A percentile compares a stretch with the other conserved stretches of the same genome.
phyloP scores from a whole-genome alignment of 345 rosid species.

The Kandelia obovata region DNA sequence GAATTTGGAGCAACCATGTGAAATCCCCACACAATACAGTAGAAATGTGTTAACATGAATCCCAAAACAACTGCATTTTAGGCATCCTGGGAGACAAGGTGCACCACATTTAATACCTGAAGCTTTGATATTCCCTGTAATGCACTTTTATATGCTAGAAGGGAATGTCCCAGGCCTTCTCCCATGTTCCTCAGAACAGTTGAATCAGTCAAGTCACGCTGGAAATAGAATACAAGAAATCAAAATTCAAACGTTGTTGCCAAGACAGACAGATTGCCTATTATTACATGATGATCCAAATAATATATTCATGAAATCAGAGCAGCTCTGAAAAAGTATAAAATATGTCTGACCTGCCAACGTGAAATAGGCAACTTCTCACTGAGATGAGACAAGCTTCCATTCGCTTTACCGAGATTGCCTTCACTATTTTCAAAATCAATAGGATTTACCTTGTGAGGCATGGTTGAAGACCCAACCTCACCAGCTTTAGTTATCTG shows the following conservation, averaged over 20 bases:
- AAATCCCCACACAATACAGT: too few species aligned
- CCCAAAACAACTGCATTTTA: conserved; percentile 3
- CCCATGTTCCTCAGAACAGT: conserved; percentile 95
- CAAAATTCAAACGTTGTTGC: conserved; percentile 6
- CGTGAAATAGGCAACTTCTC: conserved; percentile 85
- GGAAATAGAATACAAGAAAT: conserved; percentile 23
- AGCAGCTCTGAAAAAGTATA: not conserved
- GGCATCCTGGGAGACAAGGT: not conserved
- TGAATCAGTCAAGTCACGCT: conserved; percentile 96
- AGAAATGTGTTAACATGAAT: not conserved
- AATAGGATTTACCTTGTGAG: conserved; percentile 96
- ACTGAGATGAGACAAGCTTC: conserved; percentile 58
- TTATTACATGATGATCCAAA: not conserved
- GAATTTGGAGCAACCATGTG: too few species aligned
- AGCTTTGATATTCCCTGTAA: conserved; percentile 82
- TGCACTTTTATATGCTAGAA: conserved; percentile 89
- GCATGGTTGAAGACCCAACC: conserved; percentile 94
- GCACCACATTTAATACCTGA: conserved; percentile 48
- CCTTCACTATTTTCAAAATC: conserved; percentile 98
- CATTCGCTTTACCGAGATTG: conserved; percentile 91
- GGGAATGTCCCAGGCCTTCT: conserved; percentile 89
- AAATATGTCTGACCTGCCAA: conserved; percentile 64
- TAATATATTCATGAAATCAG: not conserved
- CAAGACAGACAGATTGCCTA: conserved; percentile 1
- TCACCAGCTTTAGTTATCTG: conserved; percentile 93